Base-by-base conservation (phyloP, 129 eudicot species). In the Arctium lappa region DNA sequence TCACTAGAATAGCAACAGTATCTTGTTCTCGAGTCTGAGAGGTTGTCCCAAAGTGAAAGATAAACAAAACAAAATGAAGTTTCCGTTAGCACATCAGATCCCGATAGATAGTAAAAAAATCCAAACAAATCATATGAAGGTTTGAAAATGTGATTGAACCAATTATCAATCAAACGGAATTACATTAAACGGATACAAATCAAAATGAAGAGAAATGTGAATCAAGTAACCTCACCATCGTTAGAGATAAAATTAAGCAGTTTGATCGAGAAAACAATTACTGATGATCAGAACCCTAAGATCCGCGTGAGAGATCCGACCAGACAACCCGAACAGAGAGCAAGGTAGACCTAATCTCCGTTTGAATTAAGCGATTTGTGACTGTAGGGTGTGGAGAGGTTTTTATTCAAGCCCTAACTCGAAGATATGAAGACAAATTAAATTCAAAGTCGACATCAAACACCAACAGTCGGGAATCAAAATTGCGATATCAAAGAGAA, bases 11-110 rank as follows among this genome's bases (percentile, higher is more conserved):
- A 78, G 2, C 15, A 46, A 3, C 34, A 79, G 70, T 90, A 94
- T 97, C 98, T 94, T 92, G 88, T 92, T 92, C 84, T 92, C 97
- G 60, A 94, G 89, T 86, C 93, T 88, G 78, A 90, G 93, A 83
- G 98, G 97, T 97, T 94, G 93, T 70, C 44, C 29, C 72, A 81
- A 37, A n/a, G 74, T 73, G 32, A 71, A 70, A 33, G 27, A 22
- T 0, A 22, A 22, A 22, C 38, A 38, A 76, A 85, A 36, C 73
- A 77, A 78, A 53, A 73, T 62, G 78, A 69, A 85, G 50, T 39
- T 68, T 36, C 62, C 69, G 27, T 22, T 22, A 22, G 27, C 27
- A 22, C 27, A 22, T 22, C 27, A 22, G 27, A 22, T 84, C 92
- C 87, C 85, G 84, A 62, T 12, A 82, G 16, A 34, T 56, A 33